These are phyloP conservation scores for Anaeromyces robustus DNA, from an alignment of 192 early-diverging fungal species.

Conservation along the genomic window DNA sequence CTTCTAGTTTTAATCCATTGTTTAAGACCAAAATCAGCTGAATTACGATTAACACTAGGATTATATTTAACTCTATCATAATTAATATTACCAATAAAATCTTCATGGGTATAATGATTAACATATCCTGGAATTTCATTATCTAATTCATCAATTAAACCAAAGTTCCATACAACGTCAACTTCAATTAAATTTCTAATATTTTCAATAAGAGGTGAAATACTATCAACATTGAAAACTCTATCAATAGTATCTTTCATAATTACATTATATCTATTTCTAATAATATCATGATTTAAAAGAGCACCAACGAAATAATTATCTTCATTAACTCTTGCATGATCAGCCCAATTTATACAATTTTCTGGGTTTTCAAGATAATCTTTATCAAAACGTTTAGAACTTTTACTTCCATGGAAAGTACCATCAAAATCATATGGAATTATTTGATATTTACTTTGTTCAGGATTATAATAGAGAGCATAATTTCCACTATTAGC, in stretches of 20 bases:
- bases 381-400: neutral
- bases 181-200: neutral
- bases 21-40: neutral
- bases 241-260: neutral
- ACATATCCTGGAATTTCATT: neutral
- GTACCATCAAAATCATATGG: neutral
- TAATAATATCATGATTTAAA: neutral
- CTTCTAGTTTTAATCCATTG: neutral
- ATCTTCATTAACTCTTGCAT: neutral
- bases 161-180: neutral
- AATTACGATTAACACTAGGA: neutral
- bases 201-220: neutral
- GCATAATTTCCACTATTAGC: neutral
- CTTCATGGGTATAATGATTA: neutral
- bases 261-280: neutral
- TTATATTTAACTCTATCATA: neutral
- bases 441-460: neutral
- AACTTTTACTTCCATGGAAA: neutral
- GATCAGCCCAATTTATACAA: neutral
- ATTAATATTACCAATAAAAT: neutral
- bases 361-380: neutral
- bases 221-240: neutral
- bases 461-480: neutral
- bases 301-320: neutral
- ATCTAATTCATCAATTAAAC: neutral